Evolutionary conservation across 371 early-diverging fungal species (phyloP).

Genomic region (Mucor lusitanicus): DNA sequence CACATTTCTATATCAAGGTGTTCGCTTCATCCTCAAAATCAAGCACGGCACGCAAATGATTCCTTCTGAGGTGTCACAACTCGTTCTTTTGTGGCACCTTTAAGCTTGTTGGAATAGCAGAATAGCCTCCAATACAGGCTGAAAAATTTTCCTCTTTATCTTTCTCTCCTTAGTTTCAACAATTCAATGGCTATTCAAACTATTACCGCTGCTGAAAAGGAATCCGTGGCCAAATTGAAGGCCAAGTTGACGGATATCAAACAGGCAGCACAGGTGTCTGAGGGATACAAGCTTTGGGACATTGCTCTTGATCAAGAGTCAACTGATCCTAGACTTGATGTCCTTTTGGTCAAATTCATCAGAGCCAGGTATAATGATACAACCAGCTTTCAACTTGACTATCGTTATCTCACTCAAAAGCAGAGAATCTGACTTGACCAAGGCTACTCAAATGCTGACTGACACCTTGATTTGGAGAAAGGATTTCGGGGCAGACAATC

Average conservation of each 20-base stretch:
- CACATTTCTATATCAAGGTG: not conserved
- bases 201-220: conserved; percentile 45
- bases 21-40: not conserved
- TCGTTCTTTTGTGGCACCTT: not conserved
- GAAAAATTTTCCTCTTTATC: not conserved
- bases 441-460: conserved; percentile 53
- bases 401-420: not conserved
- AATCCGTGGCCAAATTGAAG: conserved; percentile 47
- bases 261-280: conserved; percentile 30
- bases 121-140: not conserved
- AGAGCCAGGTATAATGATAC: conserved; percentile 47
- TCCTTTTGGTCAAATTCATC: conserved; percentile 58
- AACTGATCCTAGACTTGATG: conserved; percentile 53
- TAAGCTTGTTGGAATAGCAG: not conserved
- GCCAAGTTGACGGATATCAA: conserved; percentile 45
- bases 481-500: conserved; percentile 45
- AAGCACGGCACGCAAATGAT: not conserved
- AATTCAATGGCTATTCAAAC: conserved; percentile 7
- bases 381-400: not conserved
- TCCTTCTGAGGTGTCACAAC: not conserved
- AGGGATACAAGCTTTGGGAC: conserved; percentile 51
- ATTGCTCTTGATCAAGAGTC: conserved; percentile 46
- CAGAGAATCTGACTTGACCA: conserved; percentile 37
- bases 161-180: not conserved
- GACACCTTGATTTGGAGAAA: conserved; percentile 57